phyloP scores from a whole-genome alignment of 2,329 filamentous ascomycete genomes.

The Cladosporium sphaerospermum region DNA sequence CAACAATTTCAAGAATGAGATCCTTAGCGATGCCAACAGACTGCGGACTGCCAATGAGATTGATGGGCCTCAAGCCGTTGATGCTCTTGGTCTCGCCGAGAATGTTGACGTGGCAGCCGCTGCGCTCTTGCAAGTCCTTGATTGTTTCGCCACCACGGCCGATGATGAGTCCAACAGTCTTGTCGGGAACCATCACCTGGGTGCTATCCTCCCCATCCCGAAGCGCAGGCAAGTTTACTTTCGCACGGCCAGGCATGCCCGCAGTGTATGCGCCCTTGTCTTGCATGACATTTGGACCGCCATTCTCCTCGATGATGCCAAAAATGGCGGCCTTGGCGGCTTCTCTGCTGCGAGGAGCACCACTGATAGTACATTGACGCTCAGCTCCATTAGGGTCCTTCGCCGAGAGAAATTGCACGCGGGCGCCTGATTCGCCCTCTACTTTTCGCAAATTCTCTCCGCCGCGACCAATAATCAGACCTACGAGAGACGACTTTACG shows the following conservation, averaged over 20 bases:
- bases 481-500: conserved; percentile 80
- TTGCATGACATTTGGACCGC: conserved; percentile 44
- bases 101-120: conserved; percentile 93
- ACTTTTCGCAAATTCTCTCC: conserved; percentile 84
- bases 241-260: conserved; percentile 31
- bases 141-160: conserved; percentile 92
- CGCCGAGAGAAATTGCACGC: conserved; percentile 81
- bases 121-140: conserved; percentile 82
- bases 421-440: conserved; percentile 72
- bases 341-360: conserved; percentile 62
- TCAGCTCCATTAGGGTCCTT: conserved; percentile 64
- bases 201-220: conserved; percentile 78
- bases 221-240: conserved; percentile 44
- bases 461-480: conserved; percentile 82
- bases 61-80: conserved; percentile 82
- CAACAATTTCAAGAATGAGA: conserved; percentile 87
- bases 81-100: conserved; percentile 89
- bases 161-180: conserved; percentile 87
- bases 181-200: conserved; percentile 91
- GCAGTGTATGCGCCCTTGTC: conserved; percentile 31
- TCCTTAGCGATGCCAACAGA: conserved; percentile 75
- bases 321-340: conserved; percentile 79
- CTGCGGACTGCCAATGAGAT: conserved; percentile 73
- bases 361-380: conserved; percentile 81
- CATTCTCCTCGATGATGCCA: conserved; percentile 81